Base-by-base conservation (phyloP, 2,329 filamentous ascomycete genomes). In the Diaporthe sp. region DNA sequence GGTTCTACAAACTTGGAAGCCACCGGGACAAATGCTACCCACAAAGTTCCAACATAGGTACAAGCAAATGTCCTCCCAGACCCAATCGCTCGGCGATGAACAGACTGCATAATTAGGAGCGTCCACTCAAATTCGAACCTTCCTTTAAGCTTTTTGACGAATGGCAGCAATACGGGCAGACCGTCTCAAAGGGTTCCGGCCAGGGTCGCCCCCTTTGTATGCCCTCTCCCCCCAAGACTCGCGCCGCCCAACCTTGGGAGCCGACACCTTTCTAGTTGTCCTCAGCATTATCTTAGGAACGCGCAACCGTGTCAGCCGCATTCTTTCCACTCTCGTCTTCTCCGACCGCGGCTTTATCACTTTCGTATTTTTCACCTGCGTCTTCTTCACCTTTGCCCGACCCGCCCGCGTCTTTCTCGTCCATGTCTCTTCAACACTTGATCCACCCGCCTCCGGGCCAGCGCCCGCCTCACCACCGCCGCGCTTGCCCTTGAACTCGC, bases 21-120 rank as follows among this genome's bases (percentile, higher is more conserved):
- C 4, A 47, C 17, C 8, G 42, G 8, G 19, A 47, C 17, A 47
- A 10, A 47, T 8, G 8, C 2, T 8, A 6, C 9, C 42, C 6
- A 22, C 0, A 9, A 47, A 9, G 9, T 9, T 3, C 8, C 19
- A 3, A 0, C 42, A 5, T 47, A n/a, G n/a, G n/a, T n/a, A 8
- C 19, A 4, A 1, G 42, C 19, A 19, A 47, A 47, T 17, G 7
- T 5, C 42, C 42, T 3, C 19, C 22, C 42, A 17, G 19, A 7
- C 7, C 42, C 19, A 47, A 22, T 9, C 9, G 42, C 42, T 22
- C 19, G 17, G 3, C 17, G 19, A 17, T 9, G 19, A 22, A 47
- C 19, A 47, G 19, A 22, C 19, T 22, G 8, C 6, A 1, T 33
- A 4, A 40, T 10, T 28, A 8, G 1, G 9, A 25, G 10, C 5